Percentiles rank a stretch among this genome's conserved stretches.
Evolutionary conservation across 2,329 filamentous ascomycete genomes (phyloP).

Genomic region (Chaetomium globosum): DNA sequence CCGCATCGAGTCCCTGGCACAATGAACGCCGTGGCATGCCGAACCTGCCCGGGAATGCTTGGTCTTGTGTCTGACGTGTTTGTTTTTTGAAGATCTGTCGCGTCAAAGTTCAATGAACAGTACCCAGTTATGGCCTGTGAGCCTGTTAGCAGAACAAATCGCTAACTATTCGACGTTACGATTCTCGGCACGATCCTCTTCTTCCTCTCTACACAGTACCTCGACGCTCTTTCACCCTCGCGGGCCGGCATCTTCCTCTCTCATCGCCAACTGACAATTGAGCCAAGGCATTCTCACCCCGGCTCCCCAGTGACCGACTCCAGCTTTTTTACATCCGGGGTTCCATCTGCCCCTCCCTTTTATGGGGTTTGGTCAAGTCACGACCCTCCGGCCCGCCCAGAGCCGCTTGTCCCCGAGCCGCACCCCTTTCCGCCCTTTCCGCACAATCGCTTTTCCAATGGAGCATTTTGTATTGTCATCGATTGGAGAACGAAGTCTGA

Average conservation of each 20-base stretch:
- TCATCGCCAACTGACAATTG: background rate
- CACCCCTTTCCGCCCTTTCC: slow-evolving; percentile 26
- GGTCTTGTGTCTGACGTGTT: slow-evolving; percentile 1
- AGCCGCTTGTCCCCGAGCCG: slow-evolving; percentile 22
- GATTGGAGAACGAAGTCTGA: slow-evolving; percentile 16
- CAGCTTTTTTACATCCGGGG: slow-evolving; percentile 9
- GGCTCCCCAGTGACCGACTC: background rate
- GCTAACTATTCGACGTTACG: no score
- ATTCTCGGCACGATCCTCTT: no score
- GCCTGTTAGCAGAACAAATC: no score
- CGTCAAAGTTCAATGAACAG: no score
- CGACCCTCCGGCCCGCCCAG: background rate
- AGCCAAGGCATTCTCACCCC: background rate
- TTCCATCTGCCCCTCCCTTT: slow-evolving; percentile 6
- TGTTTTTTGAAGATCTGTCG: background rate
- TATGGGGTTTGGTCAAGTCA: slow-evolving; percentile 5
- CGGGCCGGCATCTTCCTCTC: background rate
- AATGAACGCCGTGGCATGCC: slow-evolving; percentile 26
- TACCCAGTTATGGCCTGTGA: no score
- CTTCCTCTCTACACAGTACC: background rate
- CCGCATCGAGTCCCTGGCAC: background rate
- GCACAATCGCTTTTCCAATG: slow-evolving; percentile 12
- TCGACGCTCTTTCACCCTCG: background rate
- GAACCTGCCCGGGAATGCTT: background rate
- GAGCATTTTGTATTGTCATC: slow-evolving; percentile 7